Evolutionary conservation across 495 filamentous ascomycete genomes (phyloP), one percentile per base, ranked within the genome.

Genomic region (Chaetomidium leptoderma): DNA sequence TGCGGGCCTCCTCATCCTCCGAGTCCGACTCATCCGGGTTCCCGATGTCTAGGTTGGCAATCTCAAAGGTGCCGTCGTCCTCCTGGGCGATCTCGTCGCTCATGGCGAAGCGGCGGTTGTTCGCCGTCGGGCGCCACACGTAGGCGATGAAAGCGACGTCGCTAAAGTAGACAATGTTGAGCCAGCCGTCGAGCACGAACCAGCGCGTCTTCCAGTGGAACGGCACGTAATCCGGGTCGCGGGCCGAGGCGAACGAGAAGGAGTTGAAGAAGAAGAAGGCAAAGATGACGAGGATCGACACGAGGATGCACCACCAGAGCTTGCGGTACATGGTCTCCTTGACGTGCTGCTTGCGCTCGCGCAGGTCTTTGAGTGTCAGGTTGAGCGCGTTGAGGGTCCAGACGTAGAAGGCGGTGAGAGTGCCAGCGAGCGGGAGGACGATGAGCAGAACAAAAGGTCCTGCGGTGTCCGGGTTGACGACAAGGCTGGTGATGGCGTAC

Each of bases 81-180:
- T 99, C 92, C 82, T 97, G 93, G 7, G 95, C 93, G 66, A 99
- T 85, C 83, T 98, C 93, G 65, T 99, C 93, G 74, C 88, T 92
- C 93, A 99, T 99, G 32, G 93, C 93, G 67, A 99, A 99, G 57
- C 93, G 83, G 63, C 92, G 80, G 75, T 99, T 99, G 72, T 99
- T 97, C 37, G 85, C 92, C 23, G 93, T 97, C 29, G 93, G 93
- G 51, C 93, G 81, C 93, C 93, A 99, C 35, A 99, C 78, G 65
- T 97, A 99, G n/a, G 92, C 90, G 46, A 99, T 82, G 71, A 90
- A 96, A 39, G 81, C 81, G 23, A 99, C 86, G 68, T 97, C 92
- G 62, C 87, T 86, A 46, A 99, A 81, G 70, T 99, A 99, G 21
- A 99, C 95, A 17, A 97, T 67, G 72, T 97, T 97, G 50, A 97